Conservation (phyloP, 495 filamentous ascomycete genomes). For the Diplogelasinospora grovesii region DNA sequence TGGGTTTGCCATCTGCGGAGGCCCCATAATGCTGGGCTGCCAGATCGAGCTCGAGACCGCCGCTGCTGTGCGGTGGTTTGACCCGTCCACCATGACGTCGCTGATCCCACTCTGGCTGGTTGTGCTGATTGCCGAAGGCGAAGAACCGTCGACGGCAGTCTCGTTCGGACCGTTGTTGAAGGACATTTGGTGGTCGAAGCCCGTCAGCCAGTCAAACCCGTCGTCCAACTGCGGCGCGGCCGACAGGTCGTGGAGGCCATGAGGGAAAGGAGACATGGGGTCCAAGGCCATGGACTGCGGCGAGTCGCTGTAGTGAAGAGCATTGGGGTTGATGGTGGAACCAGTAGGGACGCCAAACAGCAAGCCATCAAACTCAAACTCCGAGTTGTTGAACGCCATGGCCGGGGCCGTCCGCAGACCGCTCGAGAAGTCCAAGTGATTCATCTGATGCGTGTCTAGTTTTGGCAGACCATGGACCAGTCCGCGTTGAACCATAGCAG, state of each 20-base stretch:
- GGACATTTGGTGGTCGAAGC: slow-evolving; percentile 70
- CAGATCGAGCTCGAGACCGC: slow-evolving; percentile 49
- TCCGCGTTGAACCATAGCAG: slow-evolving; percentile 56
- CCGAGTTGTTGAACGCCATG: slow-evolving; percentile 59
- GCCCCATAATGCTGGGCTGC: slow-evolving; percentile 61
- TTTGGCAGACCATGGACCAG: slow-evolving; percentile 65
- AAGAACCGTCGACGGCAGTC: slow-evolving; percentile 82
- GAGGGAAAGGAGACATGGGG: slow-evolving; percentile 66
- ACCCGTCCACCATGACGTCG: slow-evolving; percentile 85
- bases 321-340: slow-evolving; percentile 91
- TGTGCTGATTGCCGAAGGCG: slow-evolving; percentile 89
- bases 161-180: slow-evolving; percentile 61
- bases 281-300: slow-evolving; percentile 67
- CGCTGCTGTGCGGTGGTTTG: slow-evolving; percentile 49
- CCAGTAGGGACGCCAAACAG: slow-evolving; percentile 54
- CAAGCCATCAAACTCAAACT: slow-evolving; percentile 69
- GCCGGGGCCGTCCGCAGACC: slow-evolving; percentile 77
- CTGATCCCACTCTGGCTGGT: slow-evolving; percentile 87
- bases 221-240: slow-evolving; percentile 62
- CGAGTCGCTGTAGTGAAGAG: slow-evolving; percentile 85
- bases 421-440: slow-evolving; percentile 49
- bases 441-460: slow-evolving; percentile 67
- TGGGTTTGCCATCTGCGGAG: slow-evolving; percentile 50
- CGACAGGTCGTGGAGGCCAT: slow-evolving; percentile 54
- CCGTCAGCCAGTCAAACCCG: slow-evolving; percentile 79